These are phyloP conservation scores for Thalia dealbata DNA, from an alignment of 176 grass and related monocot species.

Conservation along the genomic window DNA sequence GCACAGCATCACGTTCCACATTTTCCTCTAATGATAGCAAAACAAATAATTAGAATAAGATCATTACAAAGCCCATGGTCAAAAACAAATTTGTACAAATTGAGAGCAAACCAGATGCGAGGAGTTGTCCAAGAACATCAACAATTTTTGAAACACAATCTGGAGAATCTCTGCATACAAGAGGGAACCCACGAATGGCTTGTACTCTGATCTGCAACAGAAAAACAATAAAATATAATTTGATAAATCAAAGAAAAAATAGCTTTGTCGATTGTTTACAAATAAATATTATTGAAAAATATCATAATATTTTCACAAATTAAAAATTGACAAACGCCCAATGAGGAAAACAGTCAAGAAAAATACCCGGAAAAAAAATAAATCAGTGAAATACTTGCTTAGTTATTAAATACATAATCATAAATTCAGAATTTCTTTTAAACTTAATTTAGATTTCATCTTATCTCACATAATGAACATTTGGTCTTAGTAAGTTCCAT, in stretches of 20 bases:
- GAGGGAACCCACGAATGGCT: slow-evolving; percentile 89
- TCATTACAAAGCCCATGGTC: background rate
- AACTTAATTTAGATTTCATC: no score
- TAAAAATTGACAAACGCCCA: no score
- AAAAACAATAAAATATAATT: background rate
- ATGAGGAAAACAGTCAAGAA: no score
- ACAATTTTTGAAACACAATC: slow-evolving; percentile 85
- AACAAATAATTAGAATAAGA: background rate
- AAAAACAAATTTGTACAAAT: slow-evolving; percentile 17
- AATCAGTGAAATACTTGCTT: no score
- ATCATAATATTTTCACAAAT: no score
- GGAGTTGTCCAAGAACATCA: slow-evolving; percentile 90
- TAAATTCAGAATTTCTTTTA: no score
- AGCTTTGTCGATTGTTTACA: background rate
- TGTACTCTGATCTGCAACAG: slow-evolving; percentile 79
- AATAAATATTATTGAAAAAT: no score
- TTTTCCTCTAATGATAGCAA: slow-evolving; percentile 64
- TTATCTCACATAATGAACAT: no score
- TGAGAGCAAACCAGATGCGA: slow-evolving; percentile 45
- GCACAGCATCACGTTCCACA: slow-evolving; percentile 93
- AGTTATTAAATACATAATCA: no score
- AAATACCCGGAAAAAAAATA: no score
- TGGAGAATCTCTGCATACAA: slow-evolving; percentile 75
- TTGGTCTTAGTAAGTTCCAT: no score
- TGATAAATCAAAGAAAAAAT: background rate